phyloP scores from a whole-genome alignment of 2,329 filamentous ascomycete genomes.

The Verticillium nonalfalfae region DNA sequence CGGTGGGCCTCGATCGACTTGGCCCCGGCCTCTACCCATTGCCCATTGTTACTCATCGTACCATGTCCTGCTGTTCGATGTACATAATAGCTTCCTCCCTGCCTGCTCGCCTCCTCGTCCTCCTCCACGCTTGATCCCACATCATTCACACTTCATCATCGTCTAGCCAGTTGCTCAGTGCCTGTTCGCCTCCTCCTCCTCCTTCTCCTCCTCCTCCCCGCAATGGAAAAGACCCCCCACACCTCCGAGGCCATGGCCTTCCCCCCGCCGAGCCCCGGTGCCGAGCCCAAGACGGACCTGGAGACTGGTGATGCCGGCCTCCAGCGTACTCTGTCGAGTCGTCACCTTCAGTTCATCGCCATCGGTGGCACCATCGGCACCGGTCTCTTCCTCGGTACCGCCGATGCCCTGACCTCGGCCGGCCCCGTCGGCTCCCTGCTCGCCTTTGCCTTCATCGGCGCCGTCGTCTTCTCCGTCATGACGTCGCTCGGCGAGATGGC shows the following conservation, averaged over 20 bases:
- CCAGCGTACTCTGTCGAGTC: slow-evolving; percentile 27
- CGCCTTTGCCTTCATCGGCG: slow-evolving; percentile 63
- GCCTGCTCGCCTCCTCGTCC: background rate
- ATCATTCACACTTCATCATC: background rate
- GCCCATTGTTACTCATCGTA: background rate
- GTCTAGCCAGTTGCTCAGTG: no score
- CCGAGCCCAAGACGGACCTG: slow-evolving; percentile 20
- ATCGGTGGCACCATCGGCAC: slow-evolving; percentile 59
- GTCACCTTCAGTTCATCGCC: slow-evolving; percentile 44
- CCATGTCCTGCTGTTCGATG: background rate
- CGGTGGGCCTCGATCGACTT: background rate
- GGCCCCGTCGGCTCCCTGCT: slow-evolving; percentile 63
- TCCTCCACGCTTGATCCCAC: background rate
- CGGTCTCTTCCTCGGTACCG: slow-evolving; percentile 65
- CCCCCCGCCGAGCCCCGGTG: background rate
- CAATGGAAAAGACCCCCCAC: background rate
- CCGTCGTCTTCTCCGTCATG: slow-evolving; percentile 73
- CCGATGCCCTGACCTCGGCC: slow-evolving; percentile 53
- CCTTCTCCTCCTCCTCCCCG: background rate
- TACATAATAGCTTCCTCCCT: background rate
- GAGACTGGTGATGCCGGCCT: slow-evolving; percentile 27
- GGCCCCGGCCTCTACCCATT: background rate
- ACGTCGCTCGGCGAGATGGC: slow-evolving; percentile 65
- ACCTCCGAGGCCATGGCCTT: background rate
- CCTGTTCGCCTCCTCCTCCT: no score